Evolutionary conservation across 2,329 filamentous ascomycete species (phyloP), one percentile per base, ranked within the genome.

Genomic region (Pyricularia pennisetigena): DNA sequence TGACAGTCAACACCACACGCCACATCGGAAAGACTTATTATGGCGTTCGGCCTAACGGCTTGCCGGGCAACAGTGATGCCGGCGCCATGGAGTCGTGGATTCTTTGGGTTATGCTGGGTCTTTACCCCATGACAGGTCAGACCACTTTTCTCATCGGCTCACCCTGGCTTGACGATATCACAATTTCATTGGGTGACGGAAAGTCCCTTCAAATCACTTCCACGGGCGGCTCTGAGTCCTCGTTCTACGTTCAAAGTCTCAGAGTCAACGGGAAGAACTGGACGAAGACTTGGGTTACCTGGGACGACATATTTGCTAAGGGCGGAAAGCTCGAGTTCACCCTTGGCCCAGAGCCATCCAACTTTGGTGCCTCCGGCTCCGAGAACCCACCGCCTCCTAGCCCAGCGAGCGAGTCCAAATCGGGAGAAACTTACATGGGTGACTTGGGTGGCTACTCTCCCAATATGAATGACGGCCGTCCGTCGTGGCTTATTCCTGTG

Each of bases 21-120:
- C 79, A 78, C 68, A 80, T 89, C 64, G 88, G 88, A 32, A 85
- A 86, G 71, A 76, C 79, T 16, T 87, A 85, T 77, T 91, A 90
- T 76, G 80, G 79, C 65, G 79, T 83, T 1, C 83, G 83, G 0
- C 79, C 80, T 0, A 74, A 73, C 8, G 89, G 90, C 0, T 79
- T 92, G 0, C 89, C 89, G 0, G 90, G 90, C 0, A 91, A 92
- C 75, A 87, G 84, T 63, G 90, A 92, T 74, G 88, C 88, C 1
- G 90, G 90, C 7, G 87, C 89, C 16, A 91, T 92, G 88, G 88
- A 92, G 74, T 87, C 84, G 8, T 90, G 88, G 85, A 76, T 90
- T 2, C 76, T 90, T 9, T 91, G 89, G 86, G 86, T 85, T 70
- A 89, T 90, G 83, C 82, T 90, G 54, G 88, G 88, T 1, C 77